Evolutionary conservation across 179 eudicot genomes (phyloP).

Genomic region (Patellifolia procumbens): DNA sequence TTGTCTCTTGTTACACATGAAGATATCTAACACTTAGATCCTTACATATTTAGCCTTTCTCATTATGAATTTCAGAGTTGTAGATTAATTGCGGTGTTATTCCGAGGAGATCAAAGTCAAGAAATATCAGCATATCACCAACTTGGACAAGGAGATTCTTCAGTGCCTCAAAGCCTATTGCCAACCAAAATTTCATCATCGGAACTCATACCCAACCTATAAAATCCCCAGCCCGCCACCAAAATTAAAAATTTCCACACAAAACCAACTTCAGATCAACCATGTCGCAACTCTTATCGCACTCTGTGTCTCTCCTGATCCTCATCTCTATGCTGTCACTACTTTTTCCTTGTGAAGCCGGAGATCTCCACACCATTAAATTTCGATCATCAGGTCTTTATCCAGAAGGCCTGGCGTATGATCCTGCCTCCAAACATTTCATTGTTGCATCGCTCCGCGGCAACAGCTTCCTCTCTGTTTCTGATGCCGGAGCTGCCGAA

Average conservation of each 20-base stretch:
- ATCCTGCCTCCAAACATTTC: conserved; percentile 61
- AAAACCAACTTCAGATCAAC: neutral
- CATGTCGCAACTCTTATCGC: neutral
- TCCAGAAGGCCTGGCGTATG: conserved; percentile 67
- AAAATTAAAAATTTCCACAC: neutral
- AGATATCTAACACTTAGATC: no score
- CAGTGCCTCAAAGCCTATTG: neutral
- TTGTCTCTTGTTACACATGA: no score
- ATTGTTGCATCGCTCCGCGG: conserved; percentile 52
- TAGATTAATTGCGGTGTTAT: neutral
- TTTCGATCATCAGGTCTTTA: conserved; percentile 56
- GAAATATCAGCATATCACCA: neutral
- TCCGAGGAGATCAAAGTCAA: neutral
- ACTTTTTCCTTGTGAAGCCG: neutral
- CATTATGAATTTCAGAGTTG: no score
- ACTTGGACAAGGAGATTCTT: neutral
- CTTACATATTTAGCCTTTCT: no score
- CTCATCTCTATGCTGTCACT: conserved; percentile 12
- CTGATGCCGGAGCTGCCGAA: conserved; percentile 64
- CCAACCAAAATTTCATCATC: neutral
- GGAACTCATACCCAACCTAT: conserved; percentile 8
- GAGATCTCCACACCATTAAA: conserved; percentile 51
- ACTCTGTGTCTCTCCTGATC: neutral
- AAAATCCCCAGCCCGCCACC: neutral
- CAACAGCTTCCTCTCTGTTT: conserved; percentile 50